These are phyloP conservation scores for Plasmodium knowlesi DNA, from an alignment of 169 alveolate species.

Conservation along the genomic window DNA sequence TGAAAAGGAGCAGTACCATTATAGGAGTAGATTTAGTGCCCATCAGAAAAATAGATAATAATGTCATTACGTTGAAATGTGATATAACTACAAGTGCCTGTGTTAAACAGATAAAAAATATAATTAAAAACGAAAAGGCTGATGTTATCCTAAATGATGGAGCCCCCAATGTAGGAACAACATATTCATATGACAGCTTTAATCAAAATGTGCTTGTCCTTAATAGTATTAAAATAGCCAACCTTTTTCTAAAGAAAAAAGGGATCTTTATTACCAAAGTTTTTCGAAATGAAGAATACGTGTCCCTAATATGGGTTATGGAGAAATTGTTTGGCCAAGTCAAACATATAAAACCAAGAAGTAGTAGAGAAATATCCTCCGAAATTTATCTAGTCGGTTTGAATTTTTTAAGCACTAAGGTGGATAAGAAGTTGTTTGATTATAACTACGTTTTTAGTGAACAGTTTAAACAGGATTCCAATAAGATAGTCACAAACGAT, in stretches of 20 bases:
- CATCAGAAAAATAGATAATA: slow-evolving; percentile 95
- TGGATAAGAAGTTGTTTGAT: slow-evolving; percentile 97
- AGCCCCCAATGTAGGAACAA: slow-evolving; percentile 99
- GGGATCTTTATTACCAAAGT: slow-evolving; percentile 83
- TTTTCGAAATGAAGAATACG: slow-evolving; percentile 92
- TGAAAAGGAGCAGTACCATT: slow-evolving; percentile 94
- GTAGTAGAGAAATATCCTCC: slow-evolving; percentile 97
- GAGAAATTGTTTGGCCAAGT: slow-evolving; percentile 96
- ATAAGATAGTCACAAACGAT: slow-evolving; percentile 11
- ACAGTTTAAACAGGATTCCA: slow-evolving; percentile 61
- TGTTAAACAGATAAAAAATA: slow-evolving; percentile 73
- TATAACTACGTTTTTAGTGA: slow-evolving; percentile 94
- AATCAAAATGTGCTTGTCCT: slow-evolving; percentile 96
- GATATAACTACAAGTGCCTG: slow-evolving; percentile 91
- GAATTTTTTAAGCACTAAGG: slow-evolving; percentile 95
- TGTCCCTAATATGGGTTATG: slow-evolving; percentile 96
- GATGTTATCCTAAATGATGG: slow-evolving; percentile 99
- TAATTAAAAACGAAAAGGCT: slow-evolving; percentile 91
- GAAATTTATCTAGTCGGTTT: slow-evolving; percentile 97
- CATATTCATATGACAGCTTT: slow-evolving; percentile 98
- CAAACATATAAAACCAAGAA: slow-evolving; percentile 98
- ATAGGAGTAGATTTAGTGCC: slow-evolving; percentile 98
- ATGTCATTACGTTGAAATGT: slow-evolving; percentile 94
- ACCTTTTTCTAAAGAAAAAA: slow-evolving; percentile 82
- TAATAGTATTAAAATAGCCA: slow-evolving; percentile 94